These are phyloP conservation scores for Raphanus sativus DNA, from an alignment of 345 rosid species.

Conservation along the genomic window DNA sequence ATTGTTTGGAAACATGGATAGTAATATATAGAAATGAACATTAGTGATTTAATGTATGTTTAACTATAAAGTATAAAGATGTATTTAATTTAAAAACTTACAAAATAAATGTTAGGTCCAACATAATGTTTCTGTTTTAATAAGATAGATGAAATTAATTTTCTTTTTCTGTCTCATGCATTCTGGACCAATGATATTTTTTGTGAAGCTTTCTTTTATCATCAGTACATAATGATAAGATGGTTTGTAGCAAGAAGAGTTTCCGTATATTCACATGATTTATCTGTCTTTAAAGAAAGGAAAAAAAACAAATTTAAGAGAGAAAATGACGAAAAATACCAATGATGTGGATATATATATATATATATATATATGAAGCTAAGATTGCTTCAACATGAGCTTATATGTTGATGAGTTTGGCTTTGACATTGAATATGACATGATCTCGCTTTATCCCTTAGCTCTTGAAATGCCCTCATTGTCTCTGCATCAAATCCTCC, in stretches of 20 bases:
- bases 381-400: slow-evolving; percentile 68
- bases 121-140: too few species aligned
- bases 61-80: too few species aligned
- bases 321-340: slow-evolving; percentile 3
- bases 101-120: too few species aligned
- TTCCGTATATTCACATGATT: slow-evolving; percentile 31
- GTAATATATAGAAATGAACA: too few species aligned
- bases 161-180: not conserved
- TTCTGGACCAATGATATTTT: not conserved
- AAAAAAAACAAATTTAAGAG: slow-evolving; percentile 26
- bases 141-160: too few species aligned
- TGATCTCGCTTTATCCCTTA: slow-evolving; percentile 85
- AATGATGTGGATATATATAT: not conserved
- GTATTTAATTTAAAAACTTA: too few species aligned
- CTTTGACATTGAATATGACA: slow-evolving; percentile 73
- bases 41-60: too few species aligned
- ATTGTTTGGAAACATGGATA: too few species aligned
- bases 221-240: slow-evolving; percentile 15
- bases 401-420: slow-evolving; percentile 66
- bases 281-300: not conserved
- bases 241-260: slow-evolving; percentile 18
- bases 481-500: slow-evolving; percentile 97
- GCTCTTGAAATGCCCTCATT: slow-evolving; percentile 91
- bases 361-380: slow-evolving; percentile 41
- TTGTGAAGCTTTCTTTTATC: slow-evolving; percentile 17